These are phyloP conservation scores for Fagopyrum esculentum DNA, from an alignment of 148 eudicot genomes.

Conservation along the genomic window DNA sequence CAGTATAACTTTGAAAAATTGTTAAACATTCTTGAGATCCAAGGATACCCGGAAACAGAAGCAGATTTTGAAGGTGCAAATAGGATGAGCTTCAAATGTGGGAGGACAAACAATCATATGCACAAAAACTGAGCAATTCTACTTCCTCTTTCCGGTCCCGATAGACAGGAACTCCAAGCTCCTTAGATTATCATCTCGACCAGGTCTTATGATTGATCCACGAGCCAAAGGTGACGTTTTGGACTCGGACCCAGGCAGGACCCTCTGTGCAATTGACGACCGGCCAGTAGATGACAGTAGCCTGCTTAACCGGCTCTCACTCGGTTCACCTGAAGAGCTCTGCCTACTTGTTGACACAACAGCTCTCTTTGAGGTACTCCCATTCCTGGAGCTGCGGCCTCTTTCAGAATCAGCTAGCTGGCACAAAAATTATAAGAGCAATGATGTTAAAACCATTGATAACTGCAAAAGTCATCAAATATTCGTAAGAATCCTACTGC, in stretches of 20 bases:
- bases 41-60: too few species aligned
- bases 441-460: neutral
- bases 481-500: neutral
- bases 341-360: slow-evolving; percentile 67
- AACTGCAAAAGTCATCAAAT: too few species aligned
- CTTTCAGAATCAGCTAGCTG: slow-evolving; percentile 78
- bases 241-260: slow-evolving; percentile 78
- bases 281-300: slow-evolving; percentile 54
- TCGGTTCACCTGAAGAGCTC: slow-evolving; percentile 73
- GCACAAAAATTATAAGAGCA: neutral
- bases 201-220: slow-evolving; percentile 45
- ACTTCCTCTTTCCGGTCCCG: slow-evolving; percentile 79
- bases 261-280: slow-evolving; percentile 58
- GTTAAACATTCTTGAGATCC: too few species aligned
- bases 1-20: too few species aligned
- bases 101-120: too few species aligned
- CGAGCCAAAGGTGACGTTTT: slow-evolving; percentile 71
- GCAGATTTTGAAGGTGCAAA: too few species aligned
- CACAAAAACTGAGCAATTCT: neutral
- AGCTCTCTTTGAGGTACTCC: slow-evolving; percentile 68
- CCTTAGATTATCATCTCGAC: slow-evolving; percentile 67
- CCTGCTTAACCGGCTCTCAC: slow-evolving; percentile 51
- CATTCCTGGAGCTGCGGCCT: slow-evolving; percentile 55
- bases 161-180: slow-evolving; percentile 91
- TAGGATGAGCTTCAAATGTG: too few species aligned